phyloP scores from a whole-genome alignment of 441 rosid genomes.

The Erodium chrysanthum region DNA sequence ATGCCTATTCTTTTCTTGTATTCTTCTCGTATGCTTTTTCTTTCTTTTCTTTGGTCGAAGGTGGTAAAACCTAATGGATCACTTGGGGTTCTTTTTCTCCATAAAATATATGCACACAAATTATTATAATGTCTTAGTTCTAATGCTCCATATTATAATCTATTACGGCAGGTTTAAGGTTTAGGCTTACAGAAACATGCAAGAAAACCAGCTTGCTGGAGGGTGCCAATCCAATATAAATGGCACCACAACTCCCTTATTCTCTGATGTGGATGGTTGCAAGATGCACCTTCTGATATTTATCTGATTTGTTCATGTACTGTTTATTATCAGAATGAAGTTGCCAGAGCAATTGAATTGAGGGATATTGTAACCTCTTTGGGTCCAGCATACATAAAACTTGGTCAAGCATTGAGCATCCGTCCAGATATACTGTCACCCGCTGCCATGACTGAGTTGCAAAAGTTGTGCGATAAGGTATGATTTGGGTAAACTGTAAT shows the following conservation, averaged over 20 bases:
- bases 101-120: background rate
- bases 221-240: background rate
- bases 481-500: slow-evolving; percentile 5
- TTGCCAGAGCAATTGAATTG: slow-evolving; percentile 85
- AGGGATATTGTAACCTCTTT: slow-evolving; percentile 91
- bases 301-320: slow-evolving; percentile 9
- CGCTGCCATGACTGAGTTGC: slow-evolving; percentile 82
- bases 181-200: background rate
- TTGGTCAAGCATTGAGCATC: slow-evolving; percentile 96
- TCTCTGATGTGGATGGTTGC: background rate
- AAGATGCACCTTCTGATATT: slow-evolving; percentile 9
- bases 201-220: background rate
- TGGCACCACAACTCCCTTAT: background rate
- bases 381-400: slow-evolving; percentile 96
- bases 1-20: slow-evolving; percentile 1
- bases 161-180: background rate
- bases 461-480: slow-evolving; percentile 98
- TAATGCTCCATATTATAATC: background rate
- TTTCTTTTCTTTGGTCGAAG: background rate
- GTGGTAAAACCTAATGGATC: background rate
- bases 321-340: slow-evolving; percentile 62
- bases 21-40: background rate
- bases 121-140: background rate
- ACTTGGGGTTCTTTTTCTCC: background rate
- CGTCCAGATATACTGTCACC: slow-evolving; percentile 96